Conservation (phyloP, 208 protist genomes). For the Leishmania aethiopica region DNA sequence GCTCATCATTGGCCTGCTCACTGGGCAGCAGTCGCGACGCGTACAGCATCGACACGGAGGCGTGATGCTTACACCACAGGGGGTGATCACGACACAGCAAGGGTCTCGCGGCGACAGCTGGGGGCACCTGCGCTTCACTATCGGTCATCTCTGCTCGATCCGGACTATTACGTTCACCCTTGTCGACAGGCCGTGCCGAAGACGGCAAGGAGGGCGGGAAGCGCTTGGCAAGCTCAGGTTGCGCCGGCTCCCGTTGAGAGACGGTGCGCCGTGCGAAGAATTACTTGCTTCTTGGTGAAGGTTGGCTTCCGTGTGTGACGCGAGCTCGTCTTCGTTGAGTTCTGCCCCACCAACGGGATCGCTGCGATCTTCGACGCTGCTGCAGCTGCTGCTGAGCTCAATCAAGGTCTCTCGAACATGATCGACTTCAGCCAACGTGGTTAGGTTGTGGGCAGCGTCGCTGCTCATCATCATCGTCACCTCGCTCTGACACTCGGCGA, state of each 20-base stretch:
- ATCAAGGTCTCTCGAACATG: slow-evolving; percentile 17
- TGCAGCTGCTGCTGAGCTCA: slow-evolving; percentile 19
- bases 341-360: background rate
- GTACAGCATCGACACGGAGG: slow-evolving; percentile 17
- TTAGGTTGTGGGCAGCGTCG: background rate
- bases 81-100: slow-evolving; percentile 8
- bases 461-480: background rate
- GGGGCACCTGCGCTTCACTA: background rate
- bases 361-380: background rate
- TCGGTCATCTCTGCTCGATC: background rate
- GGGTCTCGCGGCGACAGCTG: background rate
- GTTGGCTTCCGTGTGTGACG: background rate
- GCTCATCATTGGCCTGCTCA: slow-evolving; percentile 21
- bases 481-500: background rate
- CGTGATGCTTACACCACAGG: slow-evolving; percentile 23
- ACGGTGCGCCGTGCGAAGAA: background rate
- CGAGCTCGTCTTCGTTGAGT: background rate
- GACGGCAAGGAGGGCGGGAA: background rate
- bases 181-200: no score
- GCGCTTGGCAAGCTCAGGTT: background rate
- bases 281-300: background rate
- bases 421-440: background rate
- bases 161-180: background rate
- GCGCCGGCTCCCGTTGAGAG: no score
- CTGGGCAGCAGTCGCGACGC: slow-evolving; percentile 12